Base-by-base conservation (phyloP, 805 yeast genomes). In the Candida sanyiensis region DNA sequence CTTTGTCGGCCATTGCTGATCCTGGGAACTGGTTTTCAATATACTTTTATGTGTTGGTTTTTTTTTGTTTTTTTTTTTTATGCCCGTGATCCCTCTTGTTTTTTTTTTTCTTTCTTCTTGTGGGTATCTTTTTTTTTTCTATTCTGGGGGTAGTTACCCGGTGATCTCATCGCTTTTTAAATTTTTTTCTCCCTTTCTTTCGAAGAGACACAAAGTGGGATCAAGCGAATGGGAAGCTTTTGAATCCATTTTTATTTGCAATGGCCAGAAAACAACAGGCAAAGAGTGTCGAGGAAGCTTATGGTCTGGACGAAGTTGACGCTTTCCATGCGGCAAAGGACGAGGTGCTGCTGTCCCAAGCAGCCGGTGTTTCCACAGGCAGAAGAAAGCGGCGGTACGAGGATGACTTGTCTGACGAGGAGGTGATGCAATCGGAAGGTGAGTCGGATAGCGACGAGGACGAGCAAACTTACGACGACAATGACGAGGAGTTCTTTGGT, bases 281-380 rank as follows among this genome's bases (percentile, higher is more conserved):
- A 35, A 40, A 37, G 38, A 15, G 32, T 23, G 40, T 18, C 21
- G 50, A 48, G 11, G 61, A 52, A 16, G 68, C 65, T 38, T 63
- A 72, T 45, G 83, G 77, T 1, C 54, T 73, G 22, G 77, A 77
- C 56, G 89, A 82, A 48, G 79, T 82, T 8, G 90, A 83, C 51
- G 75, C 73, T 9, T 83, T 81, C 58, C 77, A 76, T 46, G 71
- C 73, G 6, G 74, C 72, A 38, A 67, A 66, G 49, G 87, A 81
- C 50, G 69, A 73, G 51, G 54, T 78, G 9, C 50, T 80, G 34
- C 60, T 80, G 26, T 76, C 74, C 1, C 66, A 73, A 26, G 26
- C 28, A 15, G 83, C 86, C 1, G 80, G 77, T 0, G 59, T 72
- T 21, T 61, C 61, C 17, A 57, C 63, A 46, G 56, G 23, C 57